Evolutionary conservation across 2,329 filamentous ascomycete genomes (phyloP).

Genomic region (Fusarium coffeatum): DNA sequence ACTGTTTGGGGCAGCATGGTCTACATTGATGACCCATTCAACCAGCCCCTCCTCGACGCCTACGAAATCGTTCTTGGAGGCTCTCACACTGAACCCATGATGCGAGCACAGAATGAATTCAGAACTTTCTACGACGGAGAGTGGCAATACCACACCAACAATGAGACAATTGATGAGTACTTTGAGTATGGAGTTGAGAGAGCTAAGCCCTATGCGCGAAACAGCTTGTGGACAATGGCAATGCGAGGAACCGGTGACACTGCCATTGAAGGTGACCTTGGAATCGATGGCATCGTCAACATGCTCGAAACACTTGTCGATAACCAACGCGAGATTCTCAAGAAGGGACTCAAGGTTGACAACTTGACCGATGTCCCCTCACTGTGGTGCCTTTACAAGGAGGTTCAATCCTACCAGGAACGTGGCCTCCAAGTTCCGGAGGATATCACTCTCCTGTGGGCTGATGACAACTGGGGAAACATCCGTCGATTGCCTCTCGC

Average conservation of each 20-base stretch:
- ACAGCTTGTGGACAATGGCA: conserved; percentile 72
- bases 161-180: conserved; percentile 74
- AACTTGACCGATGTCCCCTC: conserved; percentile 52
- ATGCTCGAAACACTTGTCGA: conserved; percentile 41
- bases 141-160: conserved; percentile 78
- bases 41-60: conserved; percentile 76
- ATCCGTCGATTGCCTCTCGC: conserved; percentile 67
- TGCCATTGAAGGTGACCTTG: conserved; percentile 63
- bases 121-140: conserved; percentile 65
- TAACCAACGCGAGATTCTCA: conserved; percentile 54
- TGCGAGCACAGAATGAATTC: conserved; percentile 69
- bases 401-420: conserved; percentile 73
- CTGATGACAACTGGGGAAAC: conserved; percentile 73
- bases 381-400: conserved; percentile 74
- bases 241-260: conserved; percentile 79
- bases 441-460: conserved; percentile 71
- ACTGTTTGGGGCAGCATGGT: conserved; percentile 78
- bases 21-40: conserved; percentile 75
- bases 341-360: conserved; percentile 11
- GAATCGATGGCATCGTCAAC: conserved; percentile 57
- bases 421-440: conserved; percentile 68
- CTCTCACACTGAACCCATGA: conserved; percentile 79
- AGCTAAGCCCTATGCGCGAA: conserved; percentile 73
- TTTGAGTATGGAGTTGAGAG: conserved; percentile 74
- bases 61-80: conserved; percentile 79